A percentile compares a stretch with the other conserved stretches of the same genome.
phyloP scores from a whole-genome alignment of 768 basidiomycete species.

The Exidia glandulosa region DNA sequence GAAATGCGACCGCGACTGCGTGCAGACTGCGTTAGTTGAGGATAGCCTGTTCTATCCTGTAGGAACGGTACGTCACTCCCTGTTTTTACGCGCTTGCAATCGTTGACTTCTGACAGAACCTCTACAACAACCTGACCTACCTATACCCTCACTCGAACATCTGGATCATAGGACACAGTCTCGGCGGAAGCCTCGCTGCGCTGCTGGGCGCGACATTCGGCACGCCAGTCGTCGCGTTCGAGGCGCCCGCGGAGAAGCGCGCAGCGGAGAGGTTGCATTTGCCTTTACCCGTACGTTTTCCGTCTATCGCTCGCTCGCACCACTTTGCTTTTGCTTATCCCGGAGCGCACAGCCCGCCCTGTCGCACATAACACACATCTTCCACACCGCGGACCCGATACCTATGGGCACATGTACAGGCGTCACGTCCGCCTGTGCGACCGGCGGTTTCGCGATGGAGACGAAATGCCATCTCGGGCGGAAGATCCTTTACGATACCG shows the following conservation, averaged over 20 bases:
- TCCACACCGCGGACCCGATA: conserved; percentile 64
- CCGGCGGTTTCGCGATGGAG: conserved; percentile 57
- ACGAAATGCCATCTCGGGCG: conserved; percentile 52
- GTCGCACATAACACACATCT: conserved; percentile 36
- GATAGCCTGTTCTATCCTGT: conserved; percentile 86
- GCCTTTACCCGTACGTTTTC: conserved; percentile 36
- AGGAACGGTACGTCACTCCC: conserved; percentile 53
- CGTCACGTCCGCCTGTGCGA: conserved; percentile 38
- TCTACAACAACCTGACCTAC: conserved; percentile 89
- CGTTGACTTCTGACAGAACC: conserved; percentile 41
- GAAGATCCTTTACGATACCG: conserved; percentile 57
- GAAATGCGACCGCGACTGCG: conserved; percentile 72
- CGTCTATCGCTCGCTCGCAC: conserved; percentile 1
- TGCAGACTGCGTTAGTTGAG: conserved; percentile 62
- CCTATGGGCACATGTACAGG: conserved; percentile 49
- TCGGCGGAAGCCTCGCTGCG: conserved; percentile 55
- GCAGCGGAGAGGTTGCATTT: conserved; percentile 53
- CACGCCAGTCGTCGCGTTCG: conserved; percentile 51
- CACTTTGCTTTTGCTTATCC: not conserved
- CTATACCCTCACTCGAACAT: conserved; percentile 87
- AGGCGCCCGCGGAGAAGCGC: conserved; percentile 53
- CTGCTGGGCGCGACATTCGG: conserved; percentile 57
- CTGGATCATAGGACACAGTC: conserved; percentile 61
- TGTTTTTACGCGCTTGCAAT: not conserved
- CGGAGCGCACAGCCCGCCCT: conserved; percentile 6